Evolutionary conservation across 1,284 basidiomycete species (phyloP).

Genomic region (Tilletiopsis washingtonensis): DNA sequence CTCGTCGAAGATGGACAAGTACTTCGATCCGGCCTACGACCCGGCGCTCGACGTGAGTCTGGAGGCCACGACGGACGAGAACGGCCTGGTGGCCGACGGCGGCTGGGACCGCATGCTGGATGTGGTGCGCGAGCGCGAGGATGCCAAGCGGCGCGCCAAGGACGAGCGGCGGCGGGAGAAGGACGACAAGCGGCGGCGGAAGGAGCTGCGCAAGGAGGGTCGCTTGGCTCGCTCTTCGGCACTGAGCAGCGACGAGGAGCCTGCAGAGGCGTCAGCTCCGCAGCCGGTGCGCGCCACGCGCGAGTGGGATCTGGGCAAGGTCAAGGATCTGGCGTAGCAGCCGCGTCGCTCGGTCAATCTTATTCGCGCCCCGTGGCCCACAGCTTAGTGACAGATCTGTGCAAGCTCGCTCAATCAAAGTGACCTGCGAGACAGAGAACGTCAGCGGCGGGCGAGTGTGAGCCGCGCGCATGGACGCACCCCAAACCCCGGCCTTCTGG

Average conservation of each 20-base stretch:
- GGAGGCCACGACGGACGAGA: slow-evolving; percentile 9
- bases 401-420: too few species aligned
- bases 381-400: too few species aligned
- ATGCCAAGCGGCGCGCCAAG: not conserved
- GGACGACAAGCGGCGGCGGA: not conserved
- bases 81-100: slow-evolving; percentile 11
- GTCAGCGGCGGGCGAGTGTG: too few species aligned
- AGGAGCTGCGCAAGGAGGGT: too few species aligned
- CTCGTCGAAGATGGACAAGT: slow-evolving; percentile 36
- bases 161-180: slow-evolving; percentile 1
- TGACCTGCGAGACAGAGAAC: too few species aligned
- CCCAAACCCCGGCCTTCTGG: not conserved
- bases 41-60: slow-evolving; percentile 8
- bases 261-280: not conserved
- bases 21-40: slow-evolving; percentile 28
- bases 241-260: not conserved
- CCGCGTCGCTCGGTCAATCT: too few species aligned
- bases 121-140: not conserved
- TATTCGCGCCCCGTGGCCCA: too few species aligned
- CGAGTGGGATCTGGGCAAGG: slow-evolving; percentile 19
- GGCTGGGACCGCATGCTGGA: slow-evolving; percentile 14
- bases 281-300: not conserved
- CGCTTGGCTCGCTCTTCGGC: too few species aligned
- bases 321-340: too few species aligned
- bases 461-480: too few species aligned